These are phyloP conservation scores for Fusarium neocosmosporiellum DNA, from an alignment of 2,329 filamentous ascomycete species.

Conservation along the genomic window DNA sequence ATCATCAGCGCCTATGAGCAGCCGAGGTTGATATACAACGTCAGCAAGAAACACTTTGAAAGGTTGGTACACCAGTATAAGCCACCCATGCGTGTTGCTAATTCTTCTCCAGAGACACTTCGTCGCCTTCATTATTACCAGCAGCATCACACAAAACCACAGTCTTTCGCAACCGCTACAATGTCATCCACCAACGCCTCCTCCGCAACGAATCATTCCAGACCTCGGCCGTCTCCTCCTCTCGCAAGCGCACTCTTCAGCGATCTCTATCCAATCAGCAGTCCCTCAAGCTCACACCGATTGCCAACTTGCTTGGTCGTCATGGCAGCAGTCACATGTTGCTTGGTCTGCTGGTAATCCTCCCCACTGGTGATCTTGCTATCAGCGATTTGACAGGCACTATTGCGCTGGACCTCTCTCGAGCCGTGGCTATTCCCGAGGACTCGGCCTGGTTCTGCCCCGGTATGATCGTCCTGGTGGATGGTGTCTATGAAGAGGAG, in stretches of 20 bases:
- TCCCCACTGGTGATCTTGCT: slow-evolving; percentile 84
- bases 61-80: slow-evolving; percentile 58
- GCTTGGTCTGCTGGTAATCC: slow-evolving; percentile 82
- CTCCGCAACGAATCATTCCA: slow-evolving; percentile 95
- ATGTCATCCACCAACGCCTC: slow-evolving; percentile 90
- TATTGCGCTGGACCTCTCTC: slow-evolving; percentile 83
- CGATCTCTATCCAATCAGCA: slow-evolving; percentile 72
- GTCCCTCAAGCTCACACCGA: slow-evolving; percentile 88
- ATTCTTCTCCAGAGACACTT: slow-evolving; percentile 61
- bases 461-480: slow-evolving; percentile 94
- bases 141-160: slow-evolving; percentile 83
- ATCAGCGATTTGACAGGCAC: slow-evolving; percentile 90
- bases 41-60: slow-evolving; percentile 90
- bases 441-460: slow-evolving; percentile 93
- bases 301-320: slow-evolving; percentile 79
- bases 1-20: slow-evolving; percentile 87
- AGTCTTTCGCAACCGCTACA: slow-evolving; percentile 89
- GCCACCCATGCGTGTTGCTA: slow-evolving; percentile 19
- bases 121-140: slow-evolving; percentile 78
- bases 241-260: slow-evolving; percentile 64
- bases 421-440: slow-evolving; percentile 84
- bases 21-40: slow-evolving; percentile 81
- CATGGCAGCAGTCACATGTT: slow-evolving; percentile 88
- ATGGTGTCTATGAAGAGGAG: slow-evolving; percentile 97
- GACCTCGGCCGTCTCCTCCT: slow-evolving; percentile 76